Evolutionary conservation across 2,329 filamentous ascomycete genomes (phyloP), one percentile per base, ranked within the genome.

Genomic region (Lecanicillium sp.): DNA sequence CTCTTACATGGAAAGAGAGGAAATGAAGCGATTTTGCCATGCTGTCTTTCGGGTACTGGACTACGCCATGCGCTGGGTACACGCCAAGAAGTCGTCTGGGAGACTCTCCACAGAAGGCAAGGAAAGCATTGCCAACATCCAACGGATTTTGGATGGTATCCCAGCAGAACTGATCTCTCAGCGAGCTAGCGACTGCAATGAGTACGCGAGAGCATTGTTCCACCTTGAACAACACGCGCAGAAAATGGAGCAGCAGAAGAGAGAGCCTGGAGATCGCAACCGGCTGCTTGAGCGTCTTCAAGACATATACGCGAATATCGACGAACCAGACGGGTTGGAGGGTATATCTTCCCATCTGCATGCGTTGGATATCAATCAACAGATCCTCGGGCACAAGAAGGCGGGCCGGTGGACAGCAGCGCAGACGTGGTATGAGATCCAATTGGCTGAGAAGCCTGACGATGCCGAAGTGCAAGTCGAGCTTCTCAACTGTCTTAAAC

Each of bases 381-480:
- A 97, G 56, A 84, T 96, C 22, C 71, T 96, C 40, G 87, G 94
- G 51, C 88, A 98, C 61, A 79, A 85, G 41, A 97, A 95, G 59
- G 86, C 89, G 15, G 92, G 92, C 4, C 74, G 89, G 45, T 98
- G 92, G 89, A 82, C 86, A 13, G 87, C 90, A 37, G 92, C 89
- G 17, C 92, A 97, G 62, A 94, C 87, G 46, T 98, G 94, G 92
- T 97, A 96, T 59, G 89, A 98, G 57, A 80, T 95, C 47, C 82
- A 89, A 46, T 71, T 97, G 25, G 81, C 84, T 3, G 81, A 92
- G 50, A 74, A 83, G 33, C 89, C 90, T 0, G 70, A 81, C 38
- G 82, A 94, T 54, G 57, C 75, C 14, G 84, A 94, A 41, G 72
- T 85, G 11, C 89, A 96, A 56, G 71, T 86, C 41, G 85, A 94